Evolutionary conservation across 176 grass and related monocot species (phyloP), one percentile per base, ranked within the genome.

Genomic region (Juncus effusus): DNA sequence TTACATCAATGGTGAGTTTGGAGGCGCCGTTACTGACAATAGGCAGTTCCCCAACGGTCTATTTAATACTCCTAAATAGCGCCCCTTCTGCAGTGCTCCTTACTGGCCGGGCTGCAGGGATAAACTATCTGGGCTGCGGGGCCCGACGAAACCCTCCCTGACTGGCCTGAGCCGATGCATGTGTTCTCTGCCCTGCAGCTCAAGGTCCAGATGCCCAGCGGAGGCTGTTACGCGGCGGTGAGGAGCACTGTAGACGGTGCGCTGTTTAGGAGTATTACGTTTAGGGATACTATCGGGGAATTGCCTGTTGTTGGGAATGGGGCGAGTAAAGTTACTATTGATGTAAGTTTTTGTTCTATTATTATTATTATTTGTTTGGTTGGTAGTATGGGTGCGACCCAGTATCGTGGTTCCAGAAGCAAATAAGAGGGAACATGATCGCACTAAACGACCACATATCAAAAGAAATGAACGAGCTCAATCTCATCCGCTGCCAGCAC

Each of bases 401-500:
- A 1, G 13, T 84, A 4, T 88, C 81, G 4, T 88, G 85, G 84
- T 93, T 93, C 60, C 84, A 91, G 70, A 91, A 88, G 67, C 78
- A 80, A 64, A 82, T 88, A 13, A 76, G 89, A 76, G 67, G 81
- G 4, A 72, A 44, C 3, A 49, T 37, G 11, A 6, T 15, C 19
- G 62, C 15, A 2, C 16, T 90, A 65, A 90, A 56, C 78, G 90
- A 90, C 42, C 91, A 87, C 75, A 85, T 85, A 63, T 80, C 84
- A 10, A 96, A 96, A 75, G 79, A 96, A 74, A 90, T 96, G 84
- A 90, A 90, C 13, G 81, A 96, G 49, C 40, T 90, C 3, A 90
- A 95, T 60, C 75, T 84, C 7, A 87, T 95, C 11, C 60, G 86
- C 13, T 95, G 86, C 69, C 72, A 82, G 67, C 72, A 51, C 39